Conservation (phyloP, 2,329 filamentous ascomycete species). For the Arthroderma sp. region DNA sequence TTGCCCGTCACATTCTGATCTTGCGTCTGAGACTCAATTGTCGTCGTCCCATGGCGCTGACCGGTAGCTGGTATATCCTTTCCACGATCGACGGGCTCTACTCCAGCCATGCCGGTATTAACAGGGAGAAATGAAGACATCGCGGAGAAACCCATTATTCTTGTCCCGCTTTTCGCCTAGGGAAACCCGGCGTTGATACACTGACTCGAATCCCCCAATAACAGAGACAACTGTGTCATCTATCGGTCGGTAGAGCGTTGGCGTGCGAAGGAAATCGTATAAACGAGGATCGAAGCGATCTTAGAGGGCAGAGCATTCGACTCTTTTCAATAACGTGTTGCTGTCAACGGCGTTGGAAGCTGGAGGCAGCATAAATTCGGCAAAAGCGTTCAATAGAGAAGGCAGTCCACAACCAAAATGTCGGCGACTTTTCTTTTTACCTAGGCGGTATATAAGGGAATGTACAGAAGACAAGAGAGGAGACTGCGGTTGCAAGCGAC, state of each 20-base stretch:
- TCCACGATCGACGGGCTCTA: constrained; percentile 30
- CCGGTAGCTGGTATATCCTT: constrained; percentile 40
- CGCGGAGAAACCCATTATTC: constrained; percentile 5
- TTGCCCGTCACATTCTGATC: not conserved
- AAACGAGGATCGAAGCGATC: not conserved
- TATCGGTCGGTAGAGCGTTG: not conserved
- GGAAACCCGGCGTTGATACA: constrained; percentile 11
- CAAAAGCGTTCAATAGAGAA: too few species aligned
- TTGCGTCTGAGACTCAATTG: constrained; percentile 22
- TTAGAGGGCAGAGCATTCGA: not conserved
- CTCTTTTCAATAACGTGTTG: not conserved
- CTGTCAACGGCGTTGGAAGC: too few species aligned
- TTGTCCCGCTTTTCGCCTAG: constrained; percentile 16
- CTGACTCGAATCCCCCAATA: not conserved
- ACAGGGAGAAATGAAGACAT: constrained; percentile 51
- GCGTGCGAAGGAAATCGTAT: not conserved
- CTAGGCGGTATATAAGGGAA: too few species aligned
- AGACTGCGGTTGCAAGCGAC: too few species aligned
- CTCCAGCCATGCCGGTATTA: constrained; percentile 38
- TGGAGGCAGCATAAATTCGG: too few species aligned
- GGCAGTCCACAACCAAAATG: too few species aligned
- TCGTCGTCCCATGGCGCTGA: constrained; percentile 30
- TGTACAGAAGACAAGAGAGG: too few species aligned
- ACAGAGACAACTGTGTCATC: not conserved
- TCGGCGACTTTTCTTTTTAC: too few species aligned